Evolutionary conservation across 2,329 filamentous ascomycete genomes (phyloP).

Genomic region (Fusarium nisikadoi): DNA sequence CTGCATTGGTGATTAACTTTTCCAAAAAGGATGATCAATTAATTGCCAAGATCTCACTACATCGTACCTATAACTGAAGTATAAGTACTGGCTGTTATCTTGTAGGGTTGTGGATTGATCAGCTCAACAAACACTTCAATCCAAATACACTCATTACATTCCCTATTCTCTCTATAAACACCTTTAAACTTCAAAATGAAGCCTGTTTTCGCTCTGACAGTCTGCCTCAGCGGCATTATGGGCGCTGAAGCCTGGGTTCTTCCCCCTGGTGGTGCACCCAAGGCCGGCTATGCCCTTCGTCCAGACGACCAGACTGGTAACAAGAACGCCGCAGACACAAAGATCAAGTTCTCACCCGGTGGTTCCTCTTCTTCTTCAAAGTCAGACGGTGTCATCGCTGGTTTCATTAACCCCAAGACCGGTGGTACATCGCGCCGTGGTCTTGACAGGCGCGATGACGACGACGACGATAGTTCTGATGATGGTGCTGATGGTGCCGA

Average conservation of each 20-base stretch:
- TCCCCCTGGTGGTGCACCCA: background rate
- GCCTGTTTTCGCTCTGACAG: background rate
- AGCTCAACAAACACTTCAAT: background rate
- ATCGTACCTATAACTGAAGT: background rate
- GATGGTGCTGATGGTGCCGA: background rate
- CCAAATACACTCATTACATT: background rate
- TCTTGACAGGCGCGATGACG: background rate
- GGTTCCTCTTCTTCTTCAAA: background rate
- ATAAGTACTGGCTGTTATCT: slow-evolving; percentile 5
- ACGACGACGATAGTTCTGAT: background rate
- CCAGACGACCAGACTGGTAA: background rate
- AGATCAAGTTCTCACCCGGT: background rate
- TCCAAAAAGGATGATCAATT: background rate
- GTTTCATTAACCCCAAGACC: background rate
- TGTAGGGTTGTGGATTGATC: accelerated
- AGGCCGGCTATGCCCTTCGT: slow-evolving; percentile 7
- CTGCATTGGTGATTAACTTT: slow-evolving; percentile 2
- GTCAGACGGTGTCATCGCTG: background rate
- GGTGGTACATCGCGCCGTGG: background rate
- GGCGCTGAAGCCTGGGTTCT: slow-evolving; percentile 9
- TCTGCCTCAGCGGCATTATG: slow-evolving; percentile 2
- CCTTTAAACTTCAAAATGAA: background rate
- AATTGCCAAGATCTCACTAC: background rate
- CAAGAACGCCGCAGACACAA: background rate
- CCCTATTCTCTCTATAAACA: background rate